These are phyloP conservation scores for Penicillium paxilli DNA, from an alignment of 495 filamentous ascomycete genomes.

Conservation along the genomic window DNA sequence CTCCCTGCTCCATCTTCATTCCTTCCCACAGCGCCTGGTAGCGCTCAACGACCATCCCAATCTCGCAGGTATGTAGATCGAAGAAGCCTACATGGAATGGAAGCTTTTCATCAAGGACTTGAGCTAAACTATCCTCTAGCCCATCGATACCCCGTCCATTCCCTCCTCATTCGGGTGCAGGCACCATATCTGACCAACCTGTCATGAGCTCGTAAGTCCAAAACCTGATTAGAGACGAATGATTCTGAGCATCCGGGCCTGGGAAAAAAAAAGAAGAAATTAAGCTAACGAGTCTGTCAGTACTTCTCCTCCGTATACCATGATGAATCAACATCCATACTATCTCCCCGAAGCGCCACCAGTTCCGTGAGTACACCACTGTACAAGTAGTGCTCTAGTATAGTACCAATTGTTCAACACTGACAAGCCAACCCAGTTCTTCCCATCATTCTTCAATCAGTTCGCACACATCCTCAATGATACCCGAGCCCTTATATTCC, in stretches of 20 bases:
- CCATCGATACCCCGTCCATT: constrained; percentile 17
- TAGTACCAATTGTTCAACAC: background rate
- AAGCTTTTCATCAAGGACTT: background rate
- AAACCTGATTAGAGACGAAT: background rate
- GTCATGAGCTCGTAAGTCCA: constrained; percentile 26
- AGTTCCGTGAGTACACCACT: constrained; percentile 21
- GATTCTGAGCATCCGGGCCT: background rate
- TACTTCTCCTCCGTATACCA: constrained; percentile 22
- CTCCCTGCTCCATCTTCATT: constrained; percentile 15
- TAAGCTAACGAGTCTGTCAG: background rate
- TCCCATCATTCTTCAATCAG: constrained; percentile 25
- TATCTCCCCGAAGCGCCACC: constrained; percentile 20
- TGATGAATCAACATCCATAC: constrained; percentile 26
- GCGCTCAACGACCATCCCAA: constrained; percentile 12
- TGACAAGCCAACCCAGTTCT: constrained; percentile 6
- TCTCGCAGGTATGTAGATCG: constrained; percentile 17
- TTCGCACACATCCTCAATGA: constrained; percentile 30
- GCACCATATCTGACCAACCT: constrained; percentile 16
- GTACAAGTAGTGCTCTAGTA: too few species aligned
- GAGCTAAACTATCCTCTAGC: constrained; percentile 10
- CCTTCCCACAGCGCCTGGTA: constrained; percentile 10
- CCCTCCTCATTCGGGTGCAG: constrained; percentile 8
- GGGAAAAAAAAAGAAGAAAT: background rate
- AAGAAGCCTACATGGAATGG: background rate
- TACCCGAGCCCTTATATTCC: constrained; percentile 32